These are phyloP conservation scores for Tolypocladium tropicale DNA, from an alignment of 2,329 filamentous ascomycete species.

Conservation along the genomic window DNA sequence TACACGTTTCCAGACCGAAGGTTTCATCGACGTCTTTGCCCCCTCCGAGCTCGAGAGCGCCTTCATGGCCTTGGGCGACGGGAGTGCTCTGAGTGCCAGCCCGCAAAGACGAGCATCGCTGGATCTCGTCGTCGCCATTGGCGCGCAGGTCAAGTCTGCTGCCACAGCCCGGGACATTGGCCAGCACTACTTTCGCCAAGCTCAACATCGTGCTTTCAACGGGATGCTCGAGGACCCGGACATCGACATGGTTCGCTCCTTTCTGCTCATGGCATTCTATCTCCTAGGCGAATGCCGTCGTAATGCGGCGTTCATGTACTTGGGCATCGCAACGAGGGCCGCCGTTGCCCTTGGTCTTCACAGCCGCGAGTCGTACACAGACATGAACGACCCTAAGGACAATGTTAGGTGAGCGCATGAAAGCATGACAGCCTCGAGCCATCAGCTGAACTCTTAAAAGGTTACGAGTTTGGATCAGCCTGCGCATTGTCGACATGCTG, in stretches of 20 bases:
- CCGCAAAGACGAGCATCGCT: constrained; percentile 5
- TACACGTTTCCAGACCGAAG: constrained; percentile 16
- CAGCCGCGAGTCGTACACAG: constrained; percentile 19
- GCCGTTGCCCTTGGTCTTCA: constrained; percentile 48
- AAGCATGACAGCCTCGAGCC: rapidly evolving
- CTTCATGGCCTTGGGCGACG: constrained; percentile 2
- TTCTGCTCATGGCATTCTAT: constrained; percentile 48
- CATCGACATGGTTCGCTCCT: constrained; percentile 38
- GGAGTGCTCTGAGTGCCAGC: background rate
- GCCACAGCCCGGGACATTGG: constrained; percentile 17
- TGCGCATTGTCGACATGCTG: constrained; percentile 26
- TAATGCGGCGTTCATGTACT: constrained; percentile 53
- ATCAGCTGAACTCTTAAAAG: constrained; percentile 6
- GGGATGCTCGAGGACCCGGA: constrained; percentile 44
- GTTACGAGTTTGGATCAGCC: constrained; percentile 24
- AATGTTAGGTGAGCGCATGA: constrained; percentile 10
- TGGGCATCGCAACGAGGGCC: constrained; percentile 47
- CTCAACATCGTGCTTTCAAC: constrained; percentile 35
- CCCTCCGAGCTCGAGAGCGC: constrained; percentile 16
- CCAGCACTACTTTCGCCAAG: constrained; percentile 33
- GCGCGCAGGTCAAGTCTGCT: constrained; percentile 32
- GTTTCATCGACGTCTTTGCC: constrained; percentile 21
- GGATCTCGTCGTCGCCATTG: constrained; percentile 41
- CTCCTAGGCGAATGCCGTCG: constrained; percentile 48
- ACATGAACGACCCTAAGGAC: constrained; percentile 8